phyloP scores from a whole-genome alignment of 2,329 filamentous ascomycete species.

The Ascochyta fabae region DNA sequence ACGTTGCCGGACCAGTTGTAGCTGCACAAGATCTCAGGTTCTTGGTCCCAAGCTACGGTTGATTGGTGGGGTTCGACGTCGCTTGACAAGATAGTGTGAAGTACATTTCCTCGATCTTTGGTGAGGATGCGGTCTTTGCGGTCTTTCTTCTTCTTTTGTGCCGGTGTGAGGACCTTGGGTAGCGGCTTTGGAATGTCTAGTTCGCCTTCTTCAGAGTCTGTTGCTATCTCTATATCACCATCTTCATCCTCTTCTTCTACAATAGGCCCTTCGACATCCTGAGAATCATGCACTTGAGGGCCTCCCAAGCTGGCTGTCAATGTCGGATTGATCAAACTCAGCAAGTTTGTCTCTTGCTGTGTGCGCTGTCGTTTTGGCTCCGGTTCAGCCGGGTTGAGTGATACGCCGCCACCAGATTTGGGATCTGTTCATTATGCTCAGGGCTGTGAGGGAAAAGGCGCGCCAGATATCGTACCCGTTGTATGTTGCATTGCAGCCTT shows the following conservation, averaged over 20 bases:
- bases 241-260: constrained; percentile 3
- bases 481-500: not conserved
- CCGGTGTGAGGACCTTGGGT: constrained; percentile 17
- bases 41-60: constrained; percentile 31
- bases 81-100: constrained; percentile 22
- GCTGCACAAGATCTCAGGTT: constrained; percentile 35
- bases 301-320: not conserved
- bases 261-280: not conserved
- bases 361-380: constrained; percentile 10
- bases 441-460: not conserved
- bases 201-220: constrained; percentile 15
- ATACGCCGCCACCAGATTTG: not conserved
- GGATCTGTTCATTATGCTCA: constrained; percentile 1
- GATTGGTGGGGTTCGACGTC: constrained; percentile 17
- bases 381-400: not conserved
- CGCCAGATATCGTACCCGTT: constrained; percentile 1
- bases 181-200: constrained; percentile 4
- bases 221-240: constrained; percentile 11
- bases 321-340: constrained; percentile 16
- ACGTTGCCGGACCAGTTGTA: constrained; percentile 39
- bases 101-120: constrained; percentile 24
- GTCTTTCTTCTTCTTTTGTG: constrained; percentile 25
- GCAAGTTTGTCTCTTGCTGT: constrained; percentile 13
- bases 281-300: not conserved
- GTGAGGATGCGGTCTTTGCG: constrained; percentile 20